phyloP scores from a whole-genome alignment of 129 eudicot species.

The Lactuca sativa region DNA sequence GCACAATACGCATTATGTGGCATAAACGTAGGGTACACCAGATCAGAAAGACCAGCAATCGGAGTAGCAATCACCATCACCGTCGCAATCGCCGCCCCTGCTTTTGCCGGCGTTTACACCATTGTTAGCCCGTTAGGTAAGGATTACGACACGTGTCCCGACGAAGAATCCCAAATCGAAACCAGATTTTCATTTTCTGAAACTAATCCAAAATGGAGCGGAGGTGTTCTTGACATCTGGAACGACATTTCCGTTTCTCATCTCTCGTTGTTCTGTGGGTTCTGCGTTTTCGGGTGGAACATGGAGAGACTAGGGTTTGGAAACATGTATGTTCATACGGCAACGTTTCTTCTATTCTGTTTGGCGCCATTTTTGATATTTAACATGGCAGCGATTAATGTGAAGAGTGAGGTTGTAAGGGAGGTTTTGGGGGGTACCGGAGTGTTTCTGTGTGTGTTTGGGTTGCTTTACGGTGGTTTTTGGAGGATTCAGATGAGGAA shows the following conservation, averaged over 20 bases:
- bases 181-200: slow-evolving; percentile 78
- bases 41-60: slow-evolving; percentile 72
- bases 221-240: slow-evolving; percentile 84
- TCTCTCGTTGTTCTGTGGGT: slow-evolving; percentile 73
- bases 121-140: slow-evolving; percentile 88
- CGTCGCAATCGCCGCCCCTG: slow-evolving; percentile 90
- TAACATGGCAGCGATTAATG: slow-evolving; percentile 85
- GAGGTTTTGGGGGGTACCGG: slow-evolving; percentile 76
- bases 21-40: slow-evolving; percentile 70
- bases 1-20: slow-evolving; percentile 89
- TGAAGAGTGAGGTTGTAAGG: slow-evolving; percentile 59
- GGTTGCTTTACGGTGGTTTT: slow-evolving; percentile 92
- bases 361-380: slow-evolving; percentile 90
- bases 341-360: slow-evolving; percentile 81
- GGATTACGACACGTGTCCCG: slow-evolving; percentile 48
- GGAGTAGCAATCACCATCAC: slow-evolving; percentile 81
- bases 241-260: slow-evolving; percentile 78
- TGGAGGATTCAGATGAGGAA: slow-evolving; percentile 98
- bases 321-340: slow-evolving; percentile 94
- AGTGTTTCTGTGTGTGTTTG: slow-evolving; percentile 77
- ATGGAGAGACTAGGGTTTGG: slow-evolving; percentile 98
- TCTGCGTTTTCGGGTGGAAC: slow-evolving; percentile 98
- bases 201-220: slow-evolving; percentile 70
- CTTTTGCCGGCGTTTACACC: slow-evolving; percentile 75
- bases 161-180: slow-evolving; percentile 73